Base-by-base conservation (phyloP, 2,329 filamentous ascomycete genomes). In the Aspergillus flavus region DNA sequence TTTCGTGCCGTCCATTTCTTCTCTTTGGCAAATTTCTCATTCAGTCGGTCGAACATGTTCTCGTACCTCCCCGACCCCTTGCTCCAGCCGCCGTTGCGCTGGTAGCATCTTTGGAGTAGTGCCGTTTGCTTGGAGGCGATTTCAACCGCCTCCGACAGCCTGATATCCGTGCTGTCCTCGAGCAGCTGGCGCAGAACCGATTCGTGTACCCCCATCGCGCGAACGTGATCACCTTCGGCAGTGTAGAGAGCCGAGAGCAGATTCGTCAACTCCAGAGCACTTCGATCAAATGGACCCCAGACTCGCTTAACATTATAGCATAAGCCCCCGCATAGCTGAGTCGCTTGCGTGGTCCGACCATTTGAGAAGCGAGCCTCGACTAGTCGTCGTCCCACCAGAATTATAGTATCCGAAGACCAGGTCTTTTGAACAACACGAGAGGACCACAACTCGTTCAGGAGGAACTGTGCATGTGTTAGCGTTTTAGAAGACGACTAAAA, bases 331-430 rank as follows among this genome's bases (percentile, higher is more conserved):
- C 57, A 59, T 4, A 59, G 57, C 19, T 48, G 45, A 26, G 34
- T 52, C 6, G 57, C 57, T 39, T 59, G 57, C 10, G 14, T 43
- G 3, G 57, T 52, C 32, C 46, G 41, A n/a, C 57, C 57, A 21
- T 48, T 48, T 16, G 57, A 59, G 32, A 59, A 59, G n/a, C 57
- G 57, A 19, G 45, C 57, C 16, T 59, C 57, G 28, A 59, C 57
- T 5, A 59, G 45, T 6, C 57, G 57, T 30, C 57, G 57, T 23
- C 57, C 57, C 23, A 59, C 46, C n/a, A 48, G 21, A 21, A 59
- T 48, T 9, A 59, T 59, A n/a, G 57, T 59, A 36, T 59, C 57
- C 4, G 57, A 59, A 16, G 57, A 59, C 57, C 57, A 59, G 32
- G 57, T 59, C 19, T 52, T 59, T 39, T 59, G 57, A n/a, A 59